Conservation (phyloP, 2,329 filamentous ascomycete species). For the Beauveria australis region DNA sequence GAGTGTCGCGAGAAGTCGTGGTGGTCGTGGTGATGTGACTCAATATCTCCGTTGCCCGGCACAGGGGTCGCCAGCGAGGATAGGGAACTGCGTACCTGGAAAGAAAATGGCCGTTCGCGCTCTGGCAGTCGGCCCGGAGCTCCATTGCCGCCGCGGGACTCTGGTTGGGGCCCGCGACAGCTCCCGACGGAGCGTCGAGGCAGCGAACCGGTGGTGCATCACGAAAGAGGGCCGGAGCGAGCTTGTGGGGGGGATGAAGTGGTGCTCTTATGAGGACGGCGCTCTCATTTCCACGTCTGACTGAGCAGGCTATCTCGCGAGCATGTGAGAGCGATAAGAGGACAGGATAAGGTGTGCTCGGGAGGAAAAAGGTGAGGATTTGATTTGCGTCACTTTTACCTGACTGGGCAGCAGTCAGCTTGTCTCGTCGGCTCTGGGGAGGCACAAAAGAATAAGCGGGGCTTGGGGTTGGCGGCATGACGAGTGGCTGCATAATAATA, state of each 20-base stretch:
- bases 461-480: background rate
- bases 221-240: background rate
- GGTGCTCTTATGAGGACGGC: slow-evolving; percentile 7
- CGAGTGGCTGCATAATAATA: background rate
- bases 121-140: slow-evolving; percentile 27
- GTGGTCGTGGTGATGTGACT: background rate
- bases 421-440: slow-evolving; percentile 1
- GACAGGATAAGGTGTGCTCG: background rate
- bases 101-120: slow-evolving; percentile 53
- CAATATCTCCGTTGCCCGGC: background rate
- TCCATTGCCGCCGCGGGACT: slow-evolving; percentile 16
- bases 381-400: slow-evolving; percentile 1
- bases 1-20: background rate
- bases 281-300: slow-evolving; percentile 8
- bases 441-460: slow-evolving; percentile 5
- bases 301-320: background rate
- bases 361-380: background rate
- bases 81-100: slow-evolving; percentile 32
- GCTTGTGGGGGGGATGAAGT: background rate
- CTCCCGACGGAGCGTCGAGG: slow-evolving; percentile 20
- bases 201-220: slow-evolving; percentile 18
- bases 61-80: background rate
- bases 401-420: background rate
- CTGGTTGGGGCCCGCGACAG: slow-evolving; percentile 14
- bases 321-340: background rate